Base-by-base conservation (phyloP, 768 basidiomycete species). In the Naematelia encephala region DNA sequence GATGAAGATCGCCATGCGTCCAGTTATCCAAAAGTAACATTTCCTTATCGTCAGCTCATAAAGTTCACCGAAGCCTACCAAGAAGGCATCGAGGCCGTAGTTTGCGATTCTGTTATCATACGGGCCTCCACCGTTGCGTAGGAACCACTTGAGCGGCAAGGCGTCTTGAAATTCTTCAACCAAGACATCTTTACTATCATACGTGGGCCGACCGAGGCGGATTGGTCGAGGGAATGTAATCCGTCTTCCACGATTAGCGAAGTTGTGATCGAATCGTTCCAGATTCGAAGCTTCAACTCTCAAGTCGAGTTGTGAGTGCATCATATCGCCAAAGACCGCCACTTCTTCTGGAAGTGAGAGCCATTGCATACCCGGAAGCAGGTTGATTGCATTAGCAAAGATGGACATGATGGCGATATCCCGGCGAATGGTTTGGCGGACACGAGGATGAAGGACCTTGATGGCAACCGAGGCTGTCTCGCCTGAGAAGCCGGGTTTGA, bases 11-110 rank as follows among this genome's bases (percentile, higher is more conserved):
- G 19, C 79, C 74, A 67, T 98, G 96, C 10, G 94, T 91, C 77
- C 96, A 99, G 77, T 99, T 98, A 78, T 99, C 96, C 46, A 99
- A 81, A 1, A 99, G 81, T 19, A 99, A 84, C 96, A 99, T 99
- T 79, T 97, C 91, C 91, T 97, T 68, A 1, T 30, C 19, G 43
- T 21, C 27, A 52, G 42, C 13, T 22, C 49, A 25, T 13, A 48
- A 12, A 22, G 12, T 3, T 16, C 13, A 42, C n/a, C n/a, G n/a
- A 48, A 14, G 26, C 88, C 65, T 71, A 91, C 92, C 76, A 99
- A 75, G 78, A 98, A 99, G 1, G 93, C 92, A 76, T 98, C 91
- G 22, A 99, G 80, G 10, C 96, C 96, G 16, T 91, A 83, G 55
- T 89, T 93, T 5, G 96, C 94, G 12, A 99, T 82, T 56, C 87